Base-by-base conservation (phyloP, 345 rosid genomes). In the Eutrema japonicum region DNA sequence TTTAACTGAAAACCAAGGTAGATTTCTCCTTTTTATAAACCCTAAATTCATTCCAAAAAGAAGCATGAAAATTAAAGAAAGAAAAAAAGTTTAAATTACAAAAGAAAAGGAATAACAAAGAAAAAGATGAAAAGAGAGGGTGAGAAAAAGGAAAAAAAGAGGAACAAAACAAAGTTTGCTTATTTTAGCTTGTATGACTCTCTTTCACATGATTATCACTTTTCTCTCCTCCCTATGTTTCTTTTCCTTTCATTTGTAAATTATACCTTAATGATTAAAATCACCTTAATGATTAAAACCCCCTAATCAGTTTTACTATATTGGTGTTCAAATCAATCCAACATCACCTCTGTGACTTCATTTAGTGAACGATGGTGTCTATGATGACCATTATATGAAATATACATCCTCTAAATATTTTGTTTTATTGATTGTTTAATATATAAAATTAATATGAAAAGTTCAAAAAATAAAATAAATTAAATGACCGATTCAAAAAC, bases 11-110 rank as follows among this genome's bases (percentile, higher is more conserved):
- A 71, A 77, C 73, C 67, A 77, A 37, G 47, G 71, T 72, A 77
- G 75, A 59, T 73, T 76, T 70, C 75, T 77, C 62, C 81, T 70
- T 72, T 81, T 72, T 70, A 63, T 63, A 55, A 78, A 51, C 80
- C 82, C 64, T 73, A 70, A 66, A 71, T 59, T 71, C 83, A 68
- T 78, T 73, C 79, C 79, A 74, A 74, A 78, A 77, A 66, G 77
- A 60, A 51, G 69, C 49, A 73, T 13, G 37, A 18, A 36, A 51
- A 3, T 70, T 30, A 11, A 43, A 36, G 8, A 36, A n/a, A 67
- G 16, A 10, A 49, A 22, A 67, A 59, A 8, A 10, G 36, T 41
- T 70, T 4, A 47, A 63, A 27, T 53, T 18, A 62, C 36, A 53
- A 76, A 69, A 38, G 52, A 46, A 55, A 63, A 64, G 71, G 14